Evolutionary conservation across 2,329 filamentous ascomycete species (phyloP).

Genomic region (Cyanodermella asteris): DNA sequence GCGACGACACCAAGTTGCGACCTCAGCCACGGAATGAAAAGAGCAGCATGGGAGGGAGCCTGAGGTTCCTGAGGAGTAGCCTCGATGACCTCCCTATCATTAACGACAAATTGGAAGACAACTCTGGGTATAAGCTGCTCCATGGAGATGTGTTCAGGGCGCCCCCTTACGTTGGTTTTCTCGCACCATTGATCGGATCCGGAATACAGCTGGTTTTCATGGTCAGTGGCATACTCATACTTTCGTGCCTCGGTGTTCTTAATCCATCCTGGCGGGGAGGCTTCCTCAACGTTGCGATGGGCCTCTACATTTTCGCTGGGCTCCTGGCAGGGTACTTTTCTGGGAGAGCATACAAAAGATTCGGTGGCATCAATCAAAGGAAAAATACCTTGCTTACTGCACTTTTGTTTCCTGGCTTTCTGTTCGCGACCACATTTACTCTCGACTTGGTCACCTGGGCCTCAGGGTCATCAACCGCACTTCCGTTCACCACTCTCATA

Average conservation of each 20-base stretch:
- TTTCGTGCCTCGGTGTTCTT: constrained; percentile 55
- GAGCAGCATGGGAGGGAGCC: constrained; percentile 23
- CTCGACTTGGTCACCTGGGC: constrained; percentile 82
- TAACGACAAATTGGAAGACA: constrained; percentile 54
- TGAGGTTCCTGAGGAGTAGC: constrained; percentile 38
- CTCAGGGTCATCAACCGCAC: constrained; percentile 67
- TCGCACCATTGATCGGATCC: constrained; percentile 64
- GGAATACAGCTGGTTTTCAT: constrained; percentile 76
- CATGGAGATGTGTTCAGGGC: constrained; percentile 74
- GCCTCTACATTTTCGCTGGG: constrained; percentile 64
- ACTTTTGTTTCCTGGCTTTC: constrained; percentile 53
- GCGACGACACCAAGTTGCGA: too few relatives aligned
- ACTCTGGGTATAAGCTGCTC: constrained; percentile 71
- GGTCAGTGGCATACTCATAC: constrained; percentile 45
- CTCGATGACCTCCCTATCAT: constrained; percentile 39
- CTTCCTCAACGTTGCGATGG: constrained; percentile 65
- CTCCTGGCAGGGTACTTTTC: constrained; percentile 77
- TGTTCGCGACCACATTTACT: constrained; percentile 54
- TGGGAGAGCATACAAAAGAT: constrained; percentile 60
- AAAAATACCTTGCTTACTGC: constrained; percentile 61
- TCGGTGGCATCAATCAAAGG: constrained; percentile 51
- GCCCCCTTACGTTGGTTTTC: constrained; percentile 45
- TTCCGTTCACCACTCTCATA: constrained; percentile 60
- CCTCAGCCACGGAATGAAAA: constrained; percentile 31
- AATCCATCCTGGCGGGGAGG: constrained; percentile 81